Evolutionary conservation across 2,329 filamentous ascomycete species (phyloP).

Genomic region (Pezicula radicicola): DNA sequence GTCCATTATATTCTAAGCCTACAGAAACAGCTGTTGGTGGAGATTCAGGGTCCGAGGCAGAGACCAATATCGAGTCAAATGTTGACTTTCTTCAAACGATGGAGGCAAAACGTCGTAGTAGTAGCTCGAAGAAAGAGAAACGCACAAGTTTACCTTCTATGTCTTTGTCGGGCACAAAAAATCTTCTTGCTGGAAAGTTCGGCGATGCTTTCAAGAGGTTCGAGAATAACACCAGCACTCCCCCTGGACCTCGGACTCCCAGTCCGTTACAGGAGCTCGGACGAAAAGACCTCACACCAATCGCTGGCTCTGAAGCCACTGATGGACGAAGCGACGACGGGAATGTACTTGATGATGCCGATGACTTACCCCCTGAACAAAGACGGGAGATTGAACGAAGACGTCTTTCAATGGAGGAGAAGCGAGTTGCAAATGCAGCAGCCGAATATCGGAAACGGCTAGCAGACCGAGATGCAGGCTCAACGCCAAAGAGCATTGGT

Average conservation of each 20-base stretch:
- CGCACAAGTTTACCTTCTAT: conserved; percentile 68
- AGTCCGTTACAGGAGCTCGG: conserved; percentile 37
- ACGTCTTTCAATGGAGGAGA: conserved; percentile 82
- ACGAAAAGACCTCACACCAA: conserved; percentile 55
- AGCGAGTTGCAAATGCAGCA: conserved; percentile 81
- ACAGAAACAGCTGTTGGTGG: conserved; percentile 15
- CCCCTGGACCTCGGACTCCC: conserved; percentile 39
- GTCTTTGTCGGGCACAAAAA: conserved; percentile 72
- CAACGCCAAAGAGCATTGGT: conserved; percentile 52
- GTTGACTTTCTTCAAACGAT: conserved; percentile 78
- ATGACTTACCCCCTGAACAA: conserved; percentile 81
- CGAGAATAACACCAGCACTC: conserved; percentile 50
- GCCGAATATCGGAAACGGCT: conserved; percentile 82
- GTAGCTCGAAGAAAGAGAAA: conserved; percentile 59
- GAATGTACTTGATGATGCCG: conserved; percentile 58
- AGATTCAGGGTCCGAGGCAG: conserved; percentile 42
- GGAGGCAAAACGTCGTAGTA: conserved; percentile 59
- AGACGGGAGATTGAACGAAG: conserved; percentile 84
- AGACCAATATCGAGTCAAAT: conserved; percentile 70
- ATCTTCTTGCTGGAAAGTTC: conserved; percentile 82
- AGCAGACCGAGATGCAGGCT: conserved; percentile 53
- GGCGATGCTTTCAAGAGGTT: conserved; percentile 93
- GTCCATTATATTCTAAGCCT: conserved; percentile 16
- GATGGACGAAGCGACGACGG: conserved; percentile 67
- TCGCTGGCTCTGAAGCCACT: conserved; percentile 73